Evolutionary conservation across 805 yeast species (phyloP).

Genomic region (Ogataea nonfermentans): DNA sequence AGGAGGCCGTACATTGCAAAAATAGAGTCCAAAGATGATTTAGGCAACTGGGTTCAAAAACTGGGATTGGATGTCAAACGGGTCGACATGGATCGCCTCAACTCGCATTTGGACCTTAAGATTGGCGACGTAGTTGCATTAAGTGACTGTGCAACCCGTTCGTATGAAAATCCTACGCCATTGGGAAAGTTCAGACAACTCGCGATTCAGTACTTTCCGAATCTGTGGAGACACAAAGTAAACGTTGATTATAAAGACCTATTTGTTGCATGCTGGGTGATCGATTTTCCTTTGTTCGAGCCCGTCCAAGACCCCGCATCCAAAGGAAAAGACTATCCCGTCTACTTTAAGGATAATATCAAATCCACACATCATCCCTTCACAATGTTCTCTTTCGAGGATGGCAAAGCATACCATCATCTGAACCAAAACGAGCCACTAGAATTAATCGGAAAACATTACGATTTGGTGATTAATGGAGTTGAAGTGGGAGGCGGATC

Average conservation of each 20-base stretch:
- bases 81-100: conserved; percentile 21
- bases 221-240: conserved; percentile 44
- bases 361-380: conserved; percentile 95
- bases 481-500: conserved; percentile 98
- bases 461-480: conserved; percentile 91
- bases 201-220: conserved; percentile 55
- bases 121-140: conserved; percentile 77
- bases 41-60: conserved; percentile 42
- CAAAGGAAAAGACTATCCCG: conserved; percentile 49
- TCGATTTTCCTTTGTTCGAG: conserved; percentile 88
- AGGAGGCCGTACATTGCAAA: conserved; percentile 60
- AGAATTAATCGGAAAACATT: conserved; percentile 81
- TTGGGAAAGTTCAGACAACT: conserved; percentile 82
- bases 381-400: conserved; percentile 81
- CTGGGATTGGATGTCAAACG: conserved; percentile 15
- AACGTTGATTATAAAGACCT: conserved; percentile 30
- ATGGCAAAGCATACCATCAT: conserved; percentile 51
- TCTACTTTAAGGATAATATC: conserved; percentile 46
- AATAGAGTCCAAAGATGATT: conserved; percentile 42
- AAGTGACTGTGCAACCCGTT: conserved; percentile 62
- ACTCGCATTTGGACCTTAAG: conserved; percentile 39
- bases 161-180: conserved; percentile 95
- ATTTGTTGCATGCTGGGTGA: conserved; percentile 78
- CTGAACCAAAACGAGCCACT: conserved; percentile 45
- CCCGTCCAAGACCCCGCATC: conserved; percentile 51